Conservation (phyloP, 1,284 basidiomycete genomes). For the Boletellus deceptivus region DNA sequence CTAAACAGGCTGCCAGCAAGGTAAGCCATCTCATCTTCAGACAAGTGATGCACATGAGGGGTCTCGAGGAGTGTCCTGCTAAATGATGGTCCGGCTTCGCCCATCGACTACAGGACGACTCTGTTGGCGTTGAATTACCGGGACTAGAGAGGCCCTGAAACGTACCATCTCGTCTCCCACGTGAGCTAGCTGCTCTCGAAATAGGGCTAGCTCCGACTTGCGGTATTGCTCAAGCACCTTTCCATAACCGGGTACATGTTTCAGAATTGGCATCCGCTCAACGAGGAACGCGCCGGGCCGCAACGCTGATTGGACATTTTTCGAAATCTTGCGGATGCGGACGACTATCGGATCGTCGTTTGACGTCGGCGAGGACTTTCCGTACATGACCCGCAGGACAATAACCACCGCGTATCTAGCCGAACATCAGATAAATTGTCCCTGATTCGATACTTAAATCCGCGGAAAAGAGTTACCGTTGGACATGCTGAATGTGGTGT, state of each 20-base stretch:
- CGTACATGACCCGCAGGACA: slow-evolving; percentile 63
- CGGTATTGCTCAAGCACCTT: neutral
- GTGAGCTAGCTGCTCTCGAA: slow-evolving; percentile 1
- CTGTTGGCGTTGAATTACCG: neutral
- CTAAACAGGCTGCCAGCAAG: slow-evolving; percentile 62
- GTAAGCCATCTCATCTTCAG: slow-evolving; percentile 53
- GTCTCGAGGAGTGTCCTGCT: slow-evolving; percentile 53
- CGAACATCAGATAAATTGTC: neutral
- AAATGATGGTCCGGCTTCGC: slow-evolving; percentile 43
- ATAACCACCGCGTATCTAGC: slow-evolving; percentile 58
- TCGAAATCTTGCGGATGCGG: slow-evolving; percentile 46
- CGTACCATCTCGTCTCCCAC: slow-evolving; percentile 3
- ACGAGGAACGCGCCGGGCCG: slow-evolving; percentile 1
- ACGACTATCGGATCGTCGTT: slow-evolving; percentile 56
- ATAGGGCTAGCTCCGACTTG: slow-evolving; percentile 1
- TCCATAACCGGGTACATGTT: slow-evolving; percentile 4
- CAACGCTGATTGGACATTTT: slow-evolving; percentile 21
- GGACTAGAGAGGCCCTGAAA: neutral
- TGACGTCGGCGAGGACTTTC: slow-evolving; percentile 45
- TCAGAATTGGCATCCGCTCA: slow-evolving; percentile 1
- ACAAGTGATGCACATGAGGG: slow-evolving; percentile 46
- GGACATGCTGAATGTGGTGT: slow-evolving; percentile 34
- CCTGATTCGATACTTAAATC: neutral
- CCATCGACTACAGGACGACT: neutral
- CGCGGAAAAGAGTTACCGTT: slow-evolving; percentile 1